Evolutionary conservation across 805 yeast species (phyloP).

Genomic region (Saccharomycopsis babjevae): DNA sequence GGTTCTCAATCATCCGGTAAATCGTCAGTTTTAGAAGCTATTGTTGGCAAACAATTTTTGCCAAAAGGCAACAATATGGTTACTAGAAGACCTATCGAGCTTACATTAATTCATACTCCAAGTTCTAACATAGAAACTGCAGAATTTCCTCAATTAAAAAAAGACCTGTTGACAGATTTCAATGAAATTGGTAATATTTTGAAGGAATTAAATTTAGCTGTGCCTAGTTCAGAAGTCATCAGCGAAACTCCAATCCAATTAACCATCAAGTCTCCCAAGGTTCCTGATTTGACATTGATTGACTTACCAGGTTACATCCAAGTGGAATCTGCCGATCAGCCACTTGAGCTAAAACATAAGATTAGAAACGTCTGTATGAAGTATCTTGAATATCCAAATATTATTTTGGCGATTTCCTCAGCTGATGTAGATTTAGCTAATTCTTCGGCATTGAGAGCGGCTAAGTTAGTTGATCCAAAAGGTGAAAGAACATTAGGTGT

Average conservation of each 20-base stretch:
- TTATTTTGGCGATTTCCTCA: conserved; percentile 89
- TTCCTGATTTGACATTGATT: conserved; percentile 87
- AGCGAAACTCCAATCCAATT: conserved; percentile 91
- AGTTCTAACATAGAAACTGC: conserved; percentile 61
- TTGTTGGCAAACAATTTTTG: conserved; percentile 95
- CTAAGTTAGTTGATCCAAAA: conserved; percentile 79
- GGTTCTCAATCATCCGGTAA: conserved; percentile 98
- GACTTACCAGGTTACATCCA: conserved; percentile 98
- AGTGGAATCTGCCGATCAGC: conserved; percentile 94
- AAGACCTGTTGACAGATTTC: conserved; percentile 79
- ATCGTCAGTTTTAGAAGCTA: conserved; percentile 89
- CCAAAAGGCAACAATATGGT: conserved; percentile 99
- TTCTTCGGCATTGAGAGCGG: conserved; percentile 87
- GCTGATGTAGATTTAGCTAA: conserved; percentile 98
- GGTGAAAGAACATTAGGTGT: conserved; percentile 97
- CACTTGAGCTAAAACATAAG: conserved; percentile 65
- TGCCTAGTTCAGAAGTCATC: conserved; percentile 75
- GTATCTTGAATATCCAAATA: conserved; percentile 84
- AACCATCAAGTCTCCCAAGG: conserved; percentile 78
- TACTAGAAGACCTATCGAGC: conserved; percentile 92
- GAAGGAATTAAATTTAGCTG: conserved; percentile 84
- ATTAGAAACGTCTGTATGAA: conserved; percentile 74
- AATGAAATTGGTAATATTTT: conserved; percentile 80
- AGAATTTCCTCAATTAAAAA: conserved; percentile 83
- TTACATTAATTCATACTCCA: conserved; percentile 86